These are phyloP conservation scores for Yamadazyma epiphylla DNA, from an alignment of 1,139 yeast genomes.

Conservation along the genomic window DNA sequence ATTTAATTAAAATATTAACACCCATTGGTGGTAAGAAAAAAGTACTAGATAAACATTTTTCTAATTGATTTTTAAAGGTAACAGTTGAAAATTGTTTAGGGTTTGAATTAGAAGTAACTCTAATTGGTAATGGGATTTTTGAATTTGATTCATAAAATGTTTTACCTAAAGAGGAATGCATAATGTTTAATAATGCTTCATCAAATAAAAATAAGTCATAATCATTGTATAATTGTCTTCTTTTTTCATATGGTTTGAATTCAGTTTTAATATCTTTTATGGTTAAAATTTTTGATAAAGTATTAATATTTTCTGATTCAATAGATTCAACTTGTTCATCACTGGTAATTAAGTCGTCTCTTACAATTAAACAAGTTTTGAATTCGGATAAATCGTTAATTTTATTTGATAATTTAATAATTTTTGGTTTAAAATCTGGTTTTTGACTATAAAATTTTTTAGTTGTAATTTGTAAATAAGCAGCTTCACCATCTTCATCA, in stretches of 20 bases:
- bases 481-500: conserved; percentile 48
- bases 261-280: conserved; percentile 60
- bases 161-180: conserved; percentile 84
- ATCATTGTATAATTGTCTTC: conserved; percentile 57
- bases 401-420: conserved; percentile 53
- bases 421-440: conserved; percentile 70
- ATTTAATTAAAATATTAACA: conserved; percentile 57
- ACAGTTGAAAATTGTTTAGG: conserved; percentile 47
- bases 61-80: conserved; percentile 57
- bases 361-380: conserved; percentile 67
- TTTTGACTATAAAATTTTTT: conserved; percentile 61
- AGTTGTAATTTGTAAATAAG: conserved; percentile 59
- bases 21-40: conserved; percentile 73
- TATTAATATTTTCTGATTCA: conserved; percentile 51
- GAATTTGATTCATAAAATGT: conserved; percentile 55
- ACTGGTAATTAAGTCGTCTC: conserved; percentile 59
- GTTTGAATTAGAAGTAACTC: conserved; percentile 36
- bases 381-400: conserved; percentile 41
- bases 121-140: conserved; percentile 73
- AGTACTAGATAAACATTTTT: conserved; percentile 56
- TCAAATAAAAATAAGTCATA: conserved; percentile 80
- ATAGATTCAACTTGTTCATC: conserved; percentile 58
- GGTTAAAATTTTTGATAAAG: conserved; percentile 47
- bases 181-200: conserved; percentile 71
- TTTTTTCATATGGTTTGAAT: conserved; percentile 65